These are phyloP conservation scores for Leccinum subspadiceum DNA, from an alignment of 1,284 basidiomycete species.

Conservation along the genomic window DNA sequence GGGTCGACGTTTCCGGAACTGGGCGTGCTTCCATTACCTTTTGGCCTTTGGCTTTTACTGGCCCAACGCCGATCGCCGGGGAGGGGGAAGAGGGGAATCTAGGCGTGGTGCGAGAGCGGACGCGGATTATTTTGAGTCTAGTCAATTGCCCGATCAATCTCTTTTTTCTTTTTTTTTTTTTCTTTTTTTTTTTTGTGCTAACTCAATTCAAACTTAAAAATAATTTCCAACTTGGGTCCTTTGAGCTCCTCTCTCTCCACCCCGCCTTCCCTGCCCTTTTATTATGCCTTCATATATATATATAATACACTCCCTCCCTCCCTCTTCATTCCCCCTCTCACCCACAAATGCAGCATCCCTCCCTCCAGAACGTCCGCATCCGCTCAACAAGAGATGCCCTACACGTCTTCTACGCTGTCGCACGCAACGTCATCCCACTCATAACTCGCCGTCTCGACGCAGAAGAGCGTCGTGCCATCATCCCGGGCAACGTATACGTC, in stretches of 20 bases:
- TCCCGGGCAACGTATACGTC: slow-evolving; percentile 76
- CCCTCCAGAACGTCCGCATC: slow-evolving; percentile 70
- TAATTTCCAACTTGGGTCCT: slow-evolving; percentile 24
- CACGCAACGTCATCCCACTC: slow-evolving; percentile 62
- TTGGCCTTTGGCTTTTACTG: slow-evolving; percentile 20
- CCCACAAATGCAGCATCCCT: slow-evolving; percentile 61
- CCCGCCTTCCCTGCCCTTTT: slow-evolving; percentile 13
- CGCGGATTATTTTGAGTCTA: neutral
- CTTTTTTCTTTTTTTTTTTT: neutral
- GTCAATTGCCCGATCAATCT: neutral
- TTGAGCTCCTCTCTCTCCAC: slow-evolving; percentile 18
- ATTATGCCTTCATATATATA: slow-evolving; percentile 29
- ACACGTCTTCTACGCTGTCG: slow-evolving; percentile 75
- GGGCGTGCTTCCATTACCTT: slow-evolving; percentile 20
- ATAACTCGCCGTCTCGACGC: slow-evolving; percentile 77
- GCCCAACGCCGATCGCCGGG: slow-evolving; percentile 22
- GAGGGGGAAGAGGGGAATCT: neutral
- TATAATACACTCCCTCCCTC: neutral
- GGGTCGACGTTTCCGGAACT: slow-evolving; percentile 7
- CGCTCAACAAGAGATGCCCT: slow-evolving; percentile 75
- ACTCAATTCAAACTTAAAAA: slow-evolving; percentile 41
- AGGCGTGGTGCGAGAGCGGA: neutral
- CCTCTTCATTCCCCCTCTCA: slow-evolving; percentile 14
- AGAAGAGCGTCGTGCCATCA: slow-evolving; percentile 63
- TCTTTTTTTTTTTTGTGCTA: slow-evolving; percentile 11